Evolutionary conservation across 2,329 filamentous ascomycete genomes (phyloP).

Genomic region (Paecilomyces formosus): DNA sequence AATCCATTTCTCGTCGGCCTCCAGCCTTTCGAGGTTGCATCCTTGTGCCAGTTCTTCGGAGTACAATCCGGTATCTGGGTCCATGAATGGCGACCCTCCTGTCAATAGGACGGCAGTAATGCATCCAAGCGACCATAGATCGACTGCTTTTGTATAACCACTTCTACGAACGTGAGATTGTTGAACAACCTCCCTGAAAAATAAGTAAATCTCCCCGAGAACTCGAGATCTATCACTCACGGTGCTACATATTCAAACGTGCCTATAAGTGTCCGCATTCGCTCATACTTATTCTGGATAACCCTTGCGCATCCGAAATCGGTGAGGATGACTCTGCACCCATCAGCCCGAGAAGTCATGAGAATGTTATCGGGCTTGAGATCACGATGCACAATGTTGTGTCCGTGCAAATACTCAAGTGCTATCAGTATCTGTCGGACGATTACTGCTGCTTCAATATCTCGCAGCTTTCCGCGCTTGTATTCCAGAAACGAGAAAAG

Average conservation of each 20-base stretch:
- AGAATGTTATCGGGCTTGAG: constrained; percentile 59
- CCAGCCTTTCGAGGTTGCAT: constrained; percentile 39
- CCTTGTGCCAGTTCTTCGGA: constrained; percentile 23
- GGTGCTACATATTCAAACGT: constrained; percentile 53
- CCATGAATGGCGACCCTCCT: constrained; percentile 42
- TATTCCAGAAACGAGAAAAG: constrained; percentile 52
- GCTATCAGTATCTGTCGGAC: constrained; percentile 50
- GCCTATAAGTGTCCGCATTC: constrained; percentile 50
- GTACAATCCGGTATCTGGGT: constrained; percentile 21
- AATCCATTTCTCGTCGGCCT: constrained; percentile 37
- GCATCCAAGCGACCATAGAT: constrained; percentile 57
- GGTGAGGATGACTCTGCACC: constrained; percentile 49
- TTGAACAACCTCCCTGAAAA: constrained; percentile 18
- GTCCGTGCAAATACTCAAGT: constrained; percentile 50
- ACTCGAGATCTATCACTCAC: constrained; percentile 31
- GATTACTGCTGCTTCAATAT: constrained; percentile 48
- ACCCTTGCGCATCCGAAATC: constrained; percentile 53
- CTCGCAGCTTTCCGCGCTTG: constrained; percentile 39
- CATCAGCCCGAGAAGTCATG: constrained; percentile 46
- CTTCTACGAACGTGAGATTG: constrained; percentile 5
- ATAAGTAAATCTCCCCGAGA: background rate
- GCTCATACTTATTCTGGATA: constrained; percentile 17
- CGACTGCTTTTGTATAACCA: constrained; percentile 52
- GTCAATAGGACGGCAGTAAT: constrained; percentile 47
- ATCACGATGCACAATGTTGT: constrained; percentile 53